These are phyloP conservation scores for Vigna nakashimae DNA, from an alignment of 306 rosid species.

Conservation along the genomic window DNA sequence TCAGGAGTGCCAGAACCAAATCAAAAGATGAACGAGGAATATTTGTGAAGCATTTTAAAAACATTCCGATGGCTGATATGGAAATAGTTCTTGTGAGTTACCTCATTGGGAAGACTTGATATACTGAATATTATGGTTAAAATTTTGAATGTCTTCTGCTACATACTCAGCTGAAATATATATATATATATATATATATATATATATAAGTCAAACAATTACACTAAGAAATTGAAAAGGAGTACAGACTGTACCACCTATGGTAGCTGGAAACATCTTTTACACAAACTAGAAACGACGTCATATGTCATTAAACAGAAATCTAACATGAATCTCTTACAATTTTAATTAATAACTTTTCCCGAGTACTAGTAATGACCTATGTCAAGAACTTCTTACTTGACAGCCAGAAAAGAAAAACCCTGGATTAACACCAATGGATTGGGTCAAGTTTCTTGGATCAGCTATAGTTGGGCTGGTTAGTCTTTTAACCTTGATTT, in stretches of 20 bases:
- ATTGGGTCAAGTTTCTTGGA: conserved; percentile 90
- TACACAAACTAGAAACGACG: too few species aligned
- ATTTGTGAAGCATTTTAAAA: conserved; percentile 90
- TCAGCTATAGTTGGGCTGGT: conserved; percentile 97
- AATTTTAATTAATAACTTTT: conserved; percentile 58
- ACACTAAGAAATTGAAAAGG: too few species aligned
- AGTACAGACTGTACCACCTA: too few species aligned
- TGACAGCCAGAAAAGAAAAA: conserved; percentile 95
- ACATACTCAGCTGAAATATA: too few species aligned
- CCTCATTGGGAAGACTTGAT: conserved; percentile 47
- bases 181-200: too few species aligned
- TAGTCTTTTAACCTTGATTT: conserved; percentile 43
- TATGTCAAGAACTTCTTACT: conserved; percentile 41
- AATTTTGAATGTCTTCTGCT: too few species aligned
- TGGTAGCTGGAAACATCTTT: too few species aligned
- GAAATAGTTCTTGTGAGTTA: conserved; percentile 94
- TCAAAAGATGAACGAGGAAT: conserved; percentile 73
- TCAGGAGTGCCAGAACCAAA: conserved; percentile 69
- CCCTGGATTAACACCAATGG: conserved; percentile 99
- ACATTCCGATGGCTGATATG: conserved; percentile 99
- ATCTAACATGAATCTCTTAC: conserved; percentile 52
- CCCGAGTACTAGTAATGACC: conserved; percentile 40
- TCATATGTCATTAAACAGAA: too few species aligned
- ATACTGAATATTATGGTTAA: too few species aligned
- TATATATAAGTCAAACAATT: too few species aligned